A percentile compares a stretch with the other conserved stretches of the same genome.
Conservation (phyloP, 139 green algal genomes). For the Chlorella sp. region DNA sequence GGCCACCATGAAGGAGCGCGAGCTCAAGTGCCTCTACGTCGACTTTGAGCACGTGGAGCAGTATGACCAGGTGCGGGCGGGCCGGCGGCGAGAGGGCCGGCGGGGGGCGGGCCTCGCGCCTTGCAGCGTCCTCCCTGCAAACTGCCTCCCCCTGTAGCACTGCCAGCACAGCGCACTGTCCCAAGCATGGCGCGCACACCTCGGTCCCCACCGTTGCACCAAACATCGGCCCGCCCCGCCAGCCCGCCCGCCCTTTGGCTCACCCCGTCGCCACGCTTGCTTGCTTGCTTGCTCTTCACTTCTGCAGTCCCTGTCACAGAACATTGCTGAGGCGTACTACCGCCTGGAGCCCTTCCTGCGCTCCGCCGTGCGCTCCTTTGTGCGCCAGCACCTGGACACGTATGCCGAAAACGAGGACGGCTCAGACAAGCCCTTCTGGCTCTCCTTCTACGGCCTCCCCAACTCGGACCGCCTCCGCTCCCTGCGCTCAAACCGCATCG, state of each 20-base stretch:
- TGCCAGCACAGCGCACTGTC: neutral
- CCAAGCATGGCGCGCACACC: too few relatives aligned
- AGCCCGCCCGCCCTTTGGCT: too few relatives aligned
- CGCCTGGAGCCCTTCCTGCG: constrained; percentile 83
- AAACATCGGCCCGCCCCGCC: neutral
- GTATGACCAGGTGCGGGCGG: constrained; percentile 58
- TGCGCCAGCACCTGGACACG: constrained; percentile 71
- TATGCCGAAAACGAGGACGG: constrained; percentile 57
- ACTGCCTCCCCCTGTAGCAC: neutral
- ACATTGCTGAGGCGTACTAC: constrained; percentile 53
- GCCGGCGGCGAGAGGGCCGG: constrained; percentile 23
- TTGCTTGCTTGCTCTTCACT: neutral
- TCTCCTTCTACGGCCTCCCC: constrained; percentile 84
- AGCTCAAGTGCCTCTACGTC: constrained; percentile 81
- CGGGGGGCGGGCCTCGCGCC: constrained; percentile 31
- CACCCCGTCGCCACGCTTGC: too few relatives aligned
- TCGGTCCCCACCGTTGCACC: neutral
- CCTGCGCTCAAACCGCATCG: constrained; percentile 57
- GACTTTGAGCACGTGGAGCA: constrained; percentile 80
- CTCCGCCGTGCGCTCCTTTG: constrained; percentile 75
- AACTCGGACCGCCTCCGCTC: constrained; percentile 47
- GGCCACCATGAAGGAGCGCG: constrained; percentile 55
- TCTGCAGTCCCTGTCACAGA: constrained; percentile 39
- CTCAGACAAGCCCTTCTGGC: constrained; percentile 86
- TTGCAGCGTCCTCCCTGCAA: neutral